Percentiles rank a stretch among this genome's conserved stretches.
Evolutionary conservation across 257 asterid species (phyloP).

Genomic region (Lycium barbarum): DNA sequence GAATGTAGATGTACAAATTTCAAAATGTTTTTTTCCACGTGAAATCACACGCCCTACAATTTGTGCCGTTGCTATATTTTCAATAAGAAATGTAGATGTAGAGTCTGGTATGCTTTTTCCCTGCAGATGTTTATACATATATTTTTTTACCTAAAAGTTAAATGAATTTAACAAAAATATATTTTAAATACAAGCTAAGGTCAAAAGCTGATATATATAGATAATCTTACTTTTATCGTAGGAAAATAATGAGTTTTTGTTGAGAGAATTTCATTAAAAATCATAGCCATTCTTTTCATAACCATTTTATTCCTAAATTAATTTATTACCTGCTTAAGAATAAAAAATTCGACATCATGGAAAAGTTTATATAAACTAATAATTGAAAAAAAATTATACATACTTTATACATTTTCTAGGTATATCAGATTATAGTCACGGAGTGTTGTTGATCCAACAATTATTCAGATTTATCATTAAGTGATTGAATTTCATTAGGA

Average conservation of each 20-base stretch:
- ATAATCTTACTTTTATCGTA: neutral
- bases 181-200: neutral
- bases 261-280: no score
- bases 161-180: neutral
- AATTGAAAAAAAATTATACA: neutral
- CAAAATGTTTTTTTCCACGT: neutral
- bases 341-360: neutral
- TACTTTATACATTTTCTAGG: neutral
- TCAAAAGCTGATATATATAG: neutral
- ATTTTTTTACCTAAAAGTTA: neutral
- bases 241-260: neutral
- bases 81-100: neutral
- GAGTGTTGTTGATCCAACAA: neutral
- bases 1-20: neutral
- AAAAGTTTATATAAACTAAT: neutral
- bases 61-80: neutral
- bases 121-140: neutral
- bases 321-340: no score
- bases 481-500: no score
- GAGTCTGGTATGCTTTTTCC: neutral
- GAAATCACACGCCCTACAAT: neutral
- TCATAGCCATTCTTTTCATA: no score
- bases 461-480: neutral
- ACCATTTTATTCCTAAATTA: no score
- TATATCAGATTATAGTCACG: neutral